Conservation (phyloP, 139 green algal genomes). For the Chlorella sp. region DNA sequence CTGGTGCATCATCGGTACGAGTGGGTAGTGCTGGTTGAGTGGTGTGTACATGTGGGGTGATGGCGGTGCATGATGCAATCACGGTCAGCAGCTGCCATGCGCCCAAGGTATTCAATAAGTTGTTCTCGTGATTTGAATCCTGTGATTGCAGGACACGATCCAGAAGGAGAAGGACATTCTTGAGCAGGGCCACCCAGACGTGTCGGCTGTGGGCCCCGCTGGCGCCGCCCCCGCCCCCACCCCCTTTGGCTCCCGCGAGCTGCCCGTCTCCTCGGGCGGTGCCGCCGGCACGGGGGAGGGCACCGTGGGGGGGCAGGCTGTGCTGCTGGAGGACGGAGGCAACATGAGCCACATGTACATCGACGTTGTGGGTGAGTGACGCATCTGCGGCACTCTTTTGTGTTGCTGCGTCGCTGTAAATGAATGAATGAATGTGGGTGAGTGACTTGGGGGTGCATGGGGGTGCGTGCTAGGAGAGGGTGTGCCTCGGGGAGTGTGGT, state of each 20-base stretch:
- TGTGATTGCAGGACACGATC: conserved; percentile 23
- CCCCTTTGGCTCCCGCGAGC: not conserved
- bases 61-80: too few relatives aligned
- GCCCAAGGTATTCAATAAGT: too few relatives aligned
- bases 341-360: conserved; percentile 24
- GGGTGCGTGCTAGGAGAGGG: too few relatives aligned
- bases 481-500: too few relatives aligned
- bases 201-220: not conserved
- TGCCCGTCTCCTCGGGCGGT: conserved; percentile 1
- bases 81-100: not conserved
- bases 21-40: not conserved
- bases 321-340: conserved; percentile 36
- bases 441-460: too few relatives aligned
- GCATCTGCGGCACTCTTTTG: too few relatives aligned
- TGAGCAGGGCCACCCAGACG: conserved; percentile 11
- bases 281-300: not conserved
- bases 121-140: not conserved
- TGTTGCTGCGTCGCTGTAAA: too few relatives aligned
- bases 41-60: not conserved
- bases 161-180: conserved; percentile 39
- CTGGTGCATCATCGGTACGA: too few relatives aligned
- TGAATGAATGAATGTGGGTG: too few relatives aligned
- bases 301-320: conserved; percentile 5
- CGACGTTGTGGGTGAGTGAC: conserved; percentile 21
- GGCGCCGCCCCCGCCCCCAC: not conserved